Percentiles rank a stretch among this genome's conserved stretches.
phyloP scores from a whole-genome alignment of 2,329 filamentous ascomycete genomes.

The Alternaria gaisen region DNA sequence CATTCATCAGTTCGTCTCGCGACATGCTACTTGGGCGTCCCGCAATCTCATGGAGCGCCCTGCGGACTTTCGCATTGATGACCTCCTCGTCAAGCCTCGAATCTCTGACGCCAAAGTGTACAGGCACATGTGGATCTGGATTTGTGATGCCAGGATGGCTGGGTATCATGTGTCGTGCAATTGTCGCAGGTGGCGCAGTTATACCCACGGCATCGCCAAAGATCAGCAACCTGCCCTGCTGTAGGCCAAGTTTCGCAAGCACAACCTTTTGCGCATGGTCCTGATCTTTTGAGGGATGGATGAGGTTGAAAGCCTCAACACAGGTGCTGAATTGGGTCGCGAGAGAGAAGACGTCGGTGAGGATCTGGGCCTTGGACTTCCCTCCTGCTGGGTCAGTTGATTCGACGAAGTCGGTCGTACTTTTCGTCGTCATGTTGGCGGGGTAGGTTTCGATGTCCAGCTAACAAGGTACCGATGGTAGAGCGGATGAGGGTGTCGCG shows the following conservation, averaged over 20 bases:
- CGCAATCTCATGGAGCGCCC: slow-evolving; percentile 56
- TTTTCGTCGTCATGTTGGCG: slow-evolving; percentile 35
- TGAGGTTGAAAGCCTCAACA: slow-evolving; percentile 58
- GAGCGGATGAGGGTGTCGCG: not conserved
- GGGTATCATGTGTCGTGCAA: slow-evolving; percentile 56
- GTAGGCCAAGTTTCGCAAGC: slow-evolving; percentile 55
- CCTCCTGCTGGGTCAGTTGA: slow-evolving; percentile 22
- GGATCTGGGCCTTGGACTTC: slow-evolving; percentile 44
- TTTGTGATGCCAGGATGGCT: slow-evolving; percentile 55
- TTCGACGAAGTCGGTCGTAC: slow-evolving; percentile 28
- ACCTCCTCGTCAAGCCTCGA: slow-evolving; percentile 52
- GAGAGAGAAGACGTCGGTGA: slow-evolving; percentile 54
- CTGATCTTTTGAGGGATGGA: slow-evolving; percentile 55
- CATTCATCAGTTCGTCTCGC: slow-evolving; percentile 56
- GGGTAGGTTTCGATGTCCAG: slow-evolving; percentile 20
- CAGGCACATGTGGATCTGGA: slow-evolving; percentile 55
- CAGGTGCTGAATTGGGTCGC: slow-evolving; percentile 58
- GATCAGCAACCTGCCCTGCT: slow-evolving; percentile 59
- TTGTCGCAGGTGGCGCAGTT: slow-evolving; percentile 53
- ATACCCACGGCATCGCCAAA: slow-evolving; percentile 60
- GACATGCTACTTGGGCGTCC: slow-evolving; percentile 52
- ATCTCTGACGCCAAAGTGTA: slow-evolving; percentile 57
- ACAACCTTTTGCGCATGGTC: slow-evolving; percentile 56
- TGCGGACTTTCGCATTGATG: slow-evolving; percentile 51
- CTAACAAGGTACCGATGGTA: not conserved